phyloP scores from a whole-genome alignment of 2,329 filamentous ascomycete genomes.

The Ophiosphaerella korrae region DNA sequence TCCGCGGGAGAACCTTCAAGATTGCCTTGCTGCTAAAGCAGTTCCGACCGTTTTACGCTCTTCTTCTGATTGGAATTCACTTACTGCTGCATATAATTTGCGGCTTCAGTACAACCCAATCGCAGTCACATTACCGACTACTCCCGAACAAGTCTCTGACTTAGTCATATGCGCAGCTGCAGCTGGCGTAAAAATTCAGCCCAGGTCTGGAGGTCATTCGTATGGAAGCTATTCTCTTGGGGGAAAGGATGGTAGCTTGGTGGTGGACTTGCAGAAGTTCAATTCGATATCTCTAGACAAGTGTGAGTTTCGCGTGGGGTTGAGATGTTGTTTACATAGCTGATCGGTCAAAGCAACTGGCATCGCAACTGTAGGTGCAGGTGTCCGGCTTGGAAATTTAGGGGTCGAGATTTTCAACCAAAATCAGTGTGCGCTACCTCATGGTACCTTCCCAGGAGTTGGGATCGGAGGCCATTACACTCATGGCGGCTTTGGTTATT shows the following conservation, averaged over 20 bases:
- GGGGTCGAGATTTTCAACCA: conserved; percentile 27
- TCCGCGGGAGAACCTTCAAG: not conserved
- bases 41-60: conserved; percentile 1
- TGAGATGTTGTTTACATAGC: conserved; percentile 30
- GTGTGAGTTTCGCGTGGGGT: conserved; percentile 37
- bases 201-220: conserved; percentile 65
- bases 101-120: conserved; percentile 48
- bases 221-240: conserved; percentile 57
- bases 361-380: conserved; percentile 52
- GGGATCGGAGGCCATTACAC: conserved; percentile 33
- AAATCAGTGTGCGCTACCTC: conserved; percentile 47
- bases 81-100: conserved; percentile 14
- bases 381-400: conserved; percentile 51
- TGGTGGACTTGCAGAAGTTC: conserved; percentile 19
- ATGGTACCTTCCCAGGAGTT: conserved; percentile 55
- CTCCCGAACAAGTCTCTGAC: conserved; percentile 56
- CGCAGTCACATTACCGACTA: conserved; percentile 60
- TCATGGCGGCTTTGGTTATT: conserved; percentile 33
- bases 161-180: conserved; percentile 60
- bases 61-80: conserved; percentile 5
- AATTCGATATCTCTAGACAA: conserved; percentile 47
- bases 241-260: conserved; percentile 51
- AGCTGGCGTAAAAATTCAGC: conserved; percentile 58
- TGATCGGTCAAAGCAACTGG: conserved; percentile 26
- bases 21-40: conserved; percentile 7